These are phyloP conservation scores for Meripilus lineatus DNA, from an alignment of 1,284 basidiomycete species.

Conservation along the genomic window DNA sequence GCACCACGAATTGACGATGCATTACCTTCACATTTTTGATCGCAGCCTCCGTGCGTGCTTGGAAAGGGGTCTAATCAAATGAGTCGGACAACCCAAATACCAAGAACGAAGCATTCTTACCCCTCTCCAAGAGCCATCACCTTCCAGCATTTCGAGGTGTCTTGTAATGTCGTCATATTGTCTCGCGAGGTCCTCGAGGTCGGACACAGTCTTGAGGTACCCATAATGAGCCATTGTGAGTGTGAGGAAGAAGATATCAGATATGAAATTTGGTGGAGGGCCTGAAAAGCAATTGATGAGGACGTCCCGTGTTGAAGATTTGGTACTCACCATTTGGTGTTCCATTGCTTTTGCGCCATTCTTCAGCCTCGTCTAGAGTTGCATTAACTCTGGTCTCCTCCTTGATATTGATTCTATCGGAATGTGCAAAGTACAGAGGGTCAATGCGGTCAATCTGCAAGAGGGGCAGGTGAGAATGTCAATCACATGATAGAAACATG, in stretches of 20 bases:
- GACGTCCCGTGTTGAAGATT: not conserved
- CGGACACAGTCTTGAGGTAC: slow-evolving; percentile 74
- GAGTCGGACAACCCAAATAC: not conserved
- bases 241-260: slow-evolving; percentile 89
- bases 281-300: slow-evolving; percentile 26
- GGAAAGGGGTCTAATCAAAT: slow-evolving; percentile 51
- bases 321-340: slow-evolving; percentile 34
- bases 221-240: slow-evolving; percentile 86
- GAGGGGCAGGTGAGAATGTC: no score
- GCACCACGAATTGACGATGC: not conserved
- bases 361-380: slow-evolving; percentile 76
- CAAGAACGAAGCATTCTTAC: slow-evolving; percentile 38
- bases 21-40: slow-evolving; percentile 71
- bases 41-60: slow-evolving; percentile 62
- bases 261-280: slow-evolving; percentile 86
- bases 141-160: slow-evolving; percentile 74
- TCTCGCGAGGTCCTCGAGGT: slow-evolving; percentile 65
- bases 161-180: slow-evolving; percentile 75
- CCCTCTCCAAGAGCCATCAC: slow-evolving; percentile 74
- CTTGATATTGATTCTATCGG: slow-evolving; percentile 65
- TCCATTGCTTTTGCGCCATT: slow-evolving; percentile 59
- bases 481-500: not conserved
- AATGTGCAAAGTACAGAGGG: slow-evolving; percentile 72
- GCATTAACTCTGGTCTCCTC: slow-evolving; percentile 94
- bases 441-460: slow-evolving; percentile 89